Evolutionary conservation across 1,139 yeast genomes (phyloP), one percentile per base, ranked within the genome.

Genomic region (Suhomyces chickasaworum): DNA sequence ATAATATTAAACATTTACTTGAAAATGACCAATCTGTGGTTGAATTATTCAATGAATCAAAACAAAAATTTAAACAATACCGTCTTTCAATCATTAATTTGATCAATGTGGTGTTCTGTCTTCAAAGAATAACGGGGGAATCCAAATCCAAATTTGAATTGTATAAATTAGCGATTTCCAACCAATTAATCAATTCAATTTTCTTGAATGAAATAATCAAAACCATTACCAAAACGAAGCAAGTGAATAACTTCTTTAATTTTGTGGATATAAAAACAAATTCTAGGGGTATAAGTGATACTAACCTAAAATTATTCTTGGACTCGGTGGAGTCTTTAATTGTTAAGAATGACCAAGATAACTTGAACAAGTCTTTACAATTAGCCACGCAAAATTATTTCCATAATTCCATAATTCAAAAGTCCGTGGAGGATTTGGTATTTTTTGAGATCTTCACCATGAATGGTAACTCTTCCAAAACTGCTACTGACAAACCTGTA

Each of bases 381-480:
- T 17, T 12, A 5, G 44, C 44, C 4, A 13, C 47, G 5, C 35
- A 41, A 9, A 23, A 37, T 12, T 61, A 57, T 41, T 54, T 61
- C 32, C 50, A 54, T 34, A 60, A 59, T 42, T 47, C 50, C 13
- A 44, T 55, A 34, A 50, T 64, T 37, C 54, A 55, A 42, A 59
- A 54, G 51, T 55, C 63, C 22, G 54, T 67, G 41, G 59, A 65
- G 32, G 61, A 60, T 25, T 53, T 60, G 37, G 53, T 73, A 9
- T 73, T 75, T 52, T 58, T 64, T 53, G 80, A 75, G 53, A 59
- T 73, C 1, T 73, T 70, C 47, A 60, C 76, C 2, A 54, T 73
- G 41, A 64, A 61, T 46, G 77, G 78, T 0, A 73, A 72, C 23
- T 39, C 53, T 7, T 23, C 34, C 12, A 46, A 46, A 41, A 35